These are phyloP conservation scores for Ophiostoma quercus DNA, from an alignment of 2,329 filamentous ascomycete genomes.

Conservation along the genomic window DNA sequence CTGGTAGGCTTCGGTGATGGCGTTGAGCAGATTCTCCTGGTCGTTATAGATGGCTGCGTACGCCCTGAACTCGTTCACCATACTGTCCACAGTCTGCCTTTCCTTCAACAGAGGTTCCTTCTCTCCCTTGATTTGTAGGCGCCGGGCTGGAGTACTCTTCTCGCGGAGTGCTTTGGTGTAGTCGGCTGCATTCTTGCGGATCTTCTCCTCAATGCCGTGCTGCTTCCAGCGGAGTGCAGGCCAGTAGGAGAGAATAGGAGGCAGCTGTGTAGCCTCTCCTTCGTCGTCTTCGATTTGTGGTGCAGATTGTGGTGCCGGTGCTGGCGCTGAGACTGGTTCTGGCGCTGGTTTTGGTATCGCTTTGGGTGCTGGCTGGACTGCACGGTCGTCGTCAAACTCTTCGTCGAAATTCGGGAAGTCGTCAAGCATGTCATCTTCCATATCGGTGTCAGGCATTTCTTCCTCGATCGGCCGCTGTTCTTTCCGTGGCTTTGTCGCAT, in stretches of 20 bases:
- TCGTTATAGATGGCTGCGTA: conserved; percentile 42
- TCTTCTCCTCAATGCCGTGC: conserved; percentile 38
- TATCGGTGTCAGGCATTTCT: conserved; percentile 8
- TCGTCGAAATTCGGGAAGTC: not conserved
- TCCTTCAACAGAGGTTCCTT: conserved; percentile 46
- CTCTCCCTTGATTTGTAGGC: conserved; percentile 45
- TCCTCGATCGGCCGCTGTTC: not conserved
- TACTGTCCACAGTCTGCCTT: conserved; percentile 40
- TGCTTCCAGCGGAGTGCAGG: conserved; percentile 31
- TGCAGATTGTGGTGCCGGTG: not conserved
- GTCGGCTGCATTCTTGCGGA: conserved; percentile 45
- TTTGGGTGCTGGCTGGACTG: not conserved
- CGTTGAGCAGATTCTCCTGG: conserved; percentile 43
- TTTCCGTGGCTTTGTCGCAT: conserved; percentile 1
- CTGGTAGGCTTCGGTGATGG: conserved; percentile 47
- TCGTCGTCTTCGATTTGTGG: conserved; percentile 14
- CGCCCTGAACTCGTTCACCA: conserved; percentile 40
- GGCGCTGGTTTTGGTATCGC: not conserved
- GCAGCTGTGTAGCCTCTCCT: conserved; percentile 21
- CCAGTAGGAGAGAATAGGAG: conserved; percentile 25
- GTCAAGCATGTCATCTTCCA: conserved; percentile 15
- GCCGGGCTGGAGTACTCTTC: conserved; percentile 42
- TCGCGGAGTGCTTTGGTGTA: conserved; percentile 46
- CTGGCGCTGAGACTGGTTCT: not conserved
- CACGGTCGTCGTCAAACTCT: not conserved